Evolutionary conservation across 2,329 filamentous ascomycete genomes (phyloP).

Genomic region (Aspergillus latus): DNA sequence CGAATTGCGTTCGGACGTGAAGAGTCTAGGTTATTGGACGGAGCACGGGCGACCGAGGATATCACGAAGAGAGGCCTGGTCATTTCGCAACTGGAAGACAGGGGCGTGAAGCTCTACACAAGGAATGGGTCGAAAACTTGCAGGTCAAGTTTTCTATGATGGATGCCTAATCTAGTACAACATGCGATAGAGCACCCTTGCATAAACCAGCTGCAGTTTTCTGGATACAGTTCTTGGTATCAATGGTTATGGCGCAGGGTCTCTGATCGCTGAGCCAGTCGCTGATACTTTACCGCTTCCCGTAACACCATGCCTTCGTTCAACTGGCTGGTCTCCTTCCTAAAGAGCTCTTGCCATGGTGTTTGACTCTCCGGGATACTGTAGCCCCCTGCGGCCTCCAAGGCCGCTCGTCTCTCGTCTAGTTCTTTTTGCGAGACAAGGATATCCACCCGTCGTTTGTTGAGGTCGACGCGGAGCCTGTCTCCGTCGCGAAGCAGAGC

Average conservation of each 20-base stretch:
- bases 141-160: background rate
- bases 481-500: conserved; percentile 54
- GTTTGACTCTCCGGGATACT: conserved; percentile 45
- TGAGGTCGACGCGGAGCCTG: conserved; percentile 51
- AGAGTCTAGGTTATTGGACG: background rate
- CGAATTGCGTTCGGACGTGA: background rate
- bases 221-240: background rate
- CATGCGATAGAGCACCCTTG: background rate
- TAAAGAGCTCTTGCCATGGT: conserved; percentile 55
- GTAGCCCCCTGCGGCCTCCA: conserved; percentile 43
- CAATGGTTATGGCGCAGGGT: conserved; percentile 49
- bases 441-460: conserved; percentile 51
- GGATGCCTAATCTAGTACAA: conserved; percentile 1
- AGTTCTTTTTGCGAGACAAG: conserved; percentile 48
- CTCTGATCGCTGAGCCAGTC: conserved; percentile 46
- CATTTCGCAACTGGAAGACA: background rate
- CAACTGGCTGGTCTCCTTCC: conserved; percentile 48
- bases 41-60: conserved; percentile 3
- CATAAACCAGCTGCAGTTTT: background rate
- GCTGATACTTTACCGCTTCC: conserved; percentile 49
- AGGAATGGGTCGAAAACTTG: background rate
- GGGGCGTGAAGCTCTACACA: background rate
- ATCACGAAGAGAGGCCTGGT: background rate
- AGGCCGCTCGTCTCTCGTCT: conserved; percentile 36
- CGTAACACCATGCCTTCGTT: conserved; percentile 51